Conservation (phyloP, 2,329 filamentous ascomycete species). For the Fusarium continuum region DNA sequence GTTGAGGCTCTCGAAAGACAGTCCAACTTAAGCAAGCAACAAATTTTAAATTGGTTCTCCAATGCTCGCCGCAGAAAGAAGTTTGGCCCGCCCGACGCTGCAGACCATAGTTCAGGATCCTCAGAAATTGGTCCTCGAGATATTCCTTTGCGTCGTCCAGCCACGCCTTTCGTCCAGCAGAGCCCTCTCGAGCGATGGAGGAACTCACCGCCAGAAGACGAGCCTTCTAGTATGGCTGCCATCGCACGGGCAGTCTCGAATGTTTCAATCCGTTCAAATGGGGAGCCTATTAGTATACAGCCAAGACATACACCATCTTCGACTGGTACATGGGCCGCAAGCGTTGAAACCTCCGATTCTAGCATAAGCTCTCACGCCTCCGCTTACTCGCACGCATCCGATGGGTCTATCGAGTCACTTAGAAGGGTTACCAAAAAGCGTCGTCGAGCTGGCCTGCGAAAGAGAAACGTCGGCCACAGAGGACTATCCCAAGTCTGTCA, state of each 20-base stretch:
- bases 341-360: slow-evolving; percentile 1
- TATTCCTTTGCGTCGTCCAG: background rate
- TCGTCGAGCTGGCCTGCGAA: background rate
- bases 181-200: slow-evolving; percentile 47
- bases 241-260: slow-evolving; percentile 42
- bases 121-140: background rate
- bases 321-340: slow-evolving; percentile 26
- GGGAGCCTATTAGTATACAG: rapidly evolving
- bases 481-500: background rate
- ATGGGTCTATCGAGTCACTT: background rate
- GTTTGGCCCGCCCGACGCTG: slow-evolving; percentile 11
- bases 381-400: background rate
- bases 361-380: slow-evolving; percentile 3
- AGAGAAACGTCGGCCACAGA: background rate
- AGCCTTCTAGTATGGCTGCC: slow-evolving; percentile 43
- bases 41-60: slow-evolving; percentile 89
- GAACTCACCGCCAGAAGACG: slow-evolving; percentile 46
- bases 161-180: slow-evolving; percentile 59
- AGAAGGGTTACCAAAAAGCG: background rate
- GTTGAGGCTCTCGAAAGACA: slow-evolving; percentile 76
- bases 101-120: background rate
- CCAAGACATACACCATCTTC: background rate
- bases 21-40: slow-evolving; percentile 79
- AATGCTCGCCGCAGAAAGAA: slow-evolving; percentile 85
- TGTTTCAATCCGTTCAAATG: slow-evolving; percentile 17